Conservation (phyloP, 2,329 filamentous ascomycete genomes). For the Neoscytalidium dimidiatum region DNA sequence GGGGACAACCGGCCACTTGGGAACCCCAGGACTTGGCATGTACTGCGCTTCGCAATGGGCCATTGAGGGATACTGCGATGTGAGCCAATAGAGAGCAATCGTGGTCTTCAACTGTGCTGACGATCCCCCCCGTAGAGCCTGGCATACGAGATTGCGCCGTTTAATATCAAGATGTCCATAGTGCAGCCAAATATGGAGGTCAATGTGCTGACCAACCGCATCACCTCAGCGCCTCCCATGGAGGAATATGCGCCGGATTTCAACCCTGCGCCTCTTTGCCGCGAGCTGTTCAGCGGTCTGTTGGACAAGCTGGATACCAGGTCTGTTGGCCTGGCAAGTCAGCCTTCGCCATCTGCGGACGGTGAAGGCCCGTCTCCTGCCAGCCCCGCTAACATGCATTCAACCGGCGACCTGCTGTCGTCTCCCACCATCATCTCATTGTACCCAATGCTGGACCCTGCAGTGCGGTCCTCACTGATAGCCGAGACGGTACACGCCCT, state of each 20-base stretch:
- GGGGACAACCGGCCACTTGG: conserved; percentile 87
- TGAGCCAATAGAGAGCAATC: conserved; percentile 27
- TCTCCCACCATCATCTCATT: conserved; percentile 61
- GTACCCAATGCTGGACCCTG: conserved; percentile 69
- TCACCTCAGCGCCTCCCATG: conserved; percentile 80
- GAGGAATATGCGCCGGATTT: conserved; percentile 67
- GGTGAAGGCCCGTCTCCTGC: conserved; percentile 20
- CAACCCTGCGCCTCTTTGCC: conserved; percentile 76
- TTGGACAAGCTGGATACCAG: conserved; percentile 68
- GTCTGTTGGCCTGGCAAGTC: conserved; percentile 27
- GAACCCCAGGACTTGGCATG: conserved; percentile 86
- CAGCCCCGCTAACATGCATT: conserved; percentile 26
- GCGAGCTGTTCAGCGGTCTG: conserved; percentile 79
- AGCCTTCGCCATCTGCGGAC: background rate
- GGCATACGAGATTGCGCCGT: conserved; percentile 91
- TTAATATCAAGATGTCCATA: conserved; percentile 95
- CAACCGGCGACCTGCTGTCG: conserved; percentile 49
- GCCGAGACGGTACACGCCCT: conserved; percentile 89
- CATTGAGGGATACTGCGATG: conserved; percentile 93
- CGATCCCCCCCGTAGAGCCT: conserved; percentile 56
- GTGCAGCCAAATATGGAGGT: conserved; percentile 96
- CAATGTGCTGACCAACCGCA: conserved; percentile 79
- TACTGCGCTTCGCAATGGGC: conserved; percentile 94
- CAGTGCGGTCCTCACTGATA: conserved; percentile 72
- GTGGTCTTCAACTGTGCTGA: background rate